A percentile compares a stretch with the other conserved stretches of the same genome.
Conservation (phyloP, 345 rosid species). For the Brassica napus region DNA sequence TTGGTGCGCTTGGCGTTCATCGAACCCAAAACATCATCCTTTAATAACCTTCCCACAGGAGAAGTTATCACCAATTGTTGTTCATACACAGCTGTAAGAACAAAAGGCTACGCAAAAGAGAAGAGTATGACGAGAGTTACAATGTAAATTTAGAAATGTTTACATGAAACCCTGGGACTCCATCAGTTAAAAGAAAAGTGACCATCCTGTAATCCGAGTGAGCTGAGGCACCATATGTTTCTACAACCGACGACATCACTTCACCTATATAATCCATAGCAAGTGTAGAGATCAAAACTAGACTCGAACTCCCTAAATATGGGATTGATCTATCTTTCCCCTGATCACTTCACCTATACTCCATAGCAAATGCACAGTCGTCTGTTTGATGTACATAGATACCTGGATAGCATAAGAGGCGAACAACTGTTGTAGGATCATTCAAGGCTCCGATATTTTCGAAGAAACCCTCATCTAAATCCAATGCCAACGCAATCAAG, state of each 20-base stretch:
- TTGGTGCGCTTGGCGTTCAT: too few species aligned
- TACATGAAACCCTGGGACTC: conserved; percentile 89
- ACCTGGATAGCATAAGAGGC: conserved; percentile 90
- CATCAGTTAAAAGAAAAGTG: conserved; percentile 75
- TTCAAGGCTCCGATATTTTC: conserved; percentile 60
- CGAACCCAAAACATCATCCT: too few species aligned
- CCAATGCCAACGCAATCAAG: conserved; percentile 76
- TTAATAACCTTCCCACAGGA: too few species aligned
- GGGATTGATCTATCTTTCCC: background rate
- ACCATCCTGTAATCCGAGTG: conserved; percentile 91
- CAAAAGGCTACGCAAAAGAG: too few species aligned
- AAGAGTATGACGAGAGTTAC: background rate
- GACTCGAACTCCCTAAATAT: background rate
- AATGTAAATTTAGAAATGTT: background rate
- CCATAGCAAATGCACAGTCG: background rate
- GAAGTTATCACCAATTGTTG: conserved; percentile 23
- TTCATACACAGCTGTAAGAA: conserved; percentile 1
- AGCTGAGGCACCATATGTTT: conserved; percentile 80
- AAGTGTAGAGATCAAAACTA: background rate
- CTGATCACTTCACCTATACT: background rate
- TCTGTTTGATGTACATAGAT: background rate
- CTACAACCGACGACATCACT: conserved; percentile 44
- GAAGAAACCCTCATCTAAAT: conserved; percentile 71
- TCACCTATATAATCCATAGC: conserved; percentile 49
- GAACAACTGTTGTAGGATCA: conserved; percentile 50